Percentiles rank a stretch among this genome's conserved stretches.
These are phyloP conservation scores for Silene conica DNA, from an alignment of 148 eudicot species.

Conservation along the genomic window DNA sequence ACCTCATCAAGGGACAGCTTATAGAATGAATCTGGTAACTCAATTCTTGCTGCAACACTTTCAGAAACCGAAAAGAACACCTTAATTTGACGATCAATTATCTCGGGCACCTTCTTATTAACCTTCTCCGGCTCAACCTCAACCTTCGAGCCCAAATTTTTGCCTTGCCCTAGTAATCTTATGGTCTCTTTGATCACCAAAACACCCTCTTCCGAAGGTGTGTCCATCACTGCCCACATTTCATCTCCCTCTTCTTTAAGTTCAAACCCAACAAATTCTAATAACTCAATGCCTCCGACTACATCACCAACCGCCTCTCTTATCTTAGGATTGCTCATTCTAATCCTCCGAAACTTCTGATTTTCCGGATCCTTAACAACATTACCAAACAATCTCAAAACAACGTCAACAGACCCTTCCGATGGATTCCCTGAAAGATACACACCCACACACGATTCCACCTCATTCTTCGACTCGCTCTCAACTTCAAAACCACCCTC, in stretches of 20 bases:
- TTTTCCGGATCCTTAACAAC: slow-evolving; percentile 72
- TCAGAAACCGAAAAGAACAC: slow-evolving; percentile 90
- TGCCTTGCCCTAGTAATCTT: slow-evolving; percentile 42
- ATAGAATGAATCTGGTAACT: slow-evolving; percentile 84
- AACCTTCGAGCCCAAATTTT: slow-evolving; percentile 34
- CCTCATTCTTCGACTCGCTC: slow-evolving; percentile 24
- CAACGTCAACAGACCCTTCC: slow-evolving; percentile 56
- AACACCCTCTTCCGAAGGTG: slow-evolving; percentile 48
- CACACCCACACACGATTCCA: slow-evolving; percentile 55
- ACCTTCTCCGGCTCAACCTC: slow-evolving; percentile 44
- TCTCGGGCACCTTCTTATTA: slow-evolving; percentile 24
- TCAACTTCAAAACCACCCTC: slow-evolving; percentile 16
- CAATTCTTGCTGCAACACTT: slow-evolving; percentile 76
- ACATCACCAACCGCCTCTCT: slow-evolving; percentile 82
- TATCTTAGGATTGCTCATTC: slow-evolving; percentile 84
- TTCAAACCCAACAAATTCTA: slow-evolving; percentile 75
- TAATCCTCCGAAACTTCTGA: slow-evolving; percentile 72
- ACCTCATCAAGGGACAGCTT: slow-evolving; percentile 66
- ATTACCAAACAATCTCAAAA: slow-evolving; percentile 62
- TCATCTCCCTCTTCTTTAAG: slow-evolving; percentile 81
- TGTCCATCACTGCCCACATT: slow-evolving; percentile 86
- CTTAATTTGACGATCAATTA: slow-evolving; percentile 58
- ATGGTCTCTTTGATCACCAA: slow-evolving; percentile 37
- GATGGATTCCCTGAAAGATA: slow-evolving; percentile 81
- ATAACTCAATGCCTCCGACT: slow-evolving; percentile 68